These are phyloP conservation scores for Trichosporon sp. DNA, from an alignment of 1,284 basidiomycete genomes.

Conservation along the genomic window DNA sequence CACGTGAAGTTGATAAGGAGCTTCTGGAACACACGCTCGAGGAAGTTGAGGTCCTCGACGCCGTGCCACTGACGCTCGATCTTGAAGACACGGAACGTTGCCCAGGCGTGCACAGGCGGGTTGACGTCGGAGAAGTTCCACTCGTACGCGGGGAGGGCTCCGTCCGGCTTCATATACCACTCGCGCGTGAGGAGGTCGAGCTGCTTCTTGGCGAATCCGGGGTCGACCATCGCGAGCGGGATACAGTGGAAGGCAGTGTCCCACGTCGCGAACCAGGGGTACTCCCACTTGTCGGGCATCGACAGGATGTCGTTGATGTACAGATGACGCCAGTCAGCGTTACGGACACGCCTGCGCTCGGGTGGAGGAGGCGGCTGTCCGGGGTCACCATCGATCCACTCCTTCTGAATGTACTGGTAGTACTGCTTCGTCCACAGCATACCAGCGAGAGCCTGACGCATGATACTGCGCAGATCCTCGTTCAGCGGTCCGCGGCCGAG, in stretches of 20 bases:
- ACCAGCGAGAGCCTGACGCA: slow-evolving; percentile 95
- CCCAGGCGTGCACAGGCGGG: slow-evolving; percentile 97
- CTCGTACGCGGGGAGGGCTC: slow-evolving; percentile 96
- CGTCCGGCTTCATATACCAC: slow-evolving; percentile 98
- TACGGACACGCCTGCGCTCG: slow-evolving; percentile 81
- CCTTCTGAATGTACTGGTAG: slow-evolving; percentile 93
- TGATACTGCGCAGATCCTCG: slow-evolving; percentile 92
- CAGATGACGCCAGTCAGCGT: slow-evolving; percentile 92
- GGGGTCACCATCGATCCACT: slow-evolving; percentile 94
- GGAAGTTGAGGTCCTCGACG: slow-evolving; percentile 83
- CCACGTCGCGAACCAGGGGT: slow-evolving; percentile 92
- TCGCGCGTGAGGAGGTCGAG: slow-evolving; percentile 93
- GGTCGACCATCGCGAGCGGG: slow-evolving; percentile 92
- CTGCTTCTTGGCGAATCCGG: slow-evolving; percentile 95
- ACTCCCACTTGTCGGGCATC: slow-evolving; percentile 99
- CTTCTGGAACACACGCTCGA: slow-evolving; percentile 98
- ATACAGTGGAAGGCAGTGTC: slow-evolving; percentile 99
- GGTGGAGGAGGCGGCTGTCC: slow-evolving; percentile 92
- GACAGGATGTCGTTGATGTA: slow-evolving; percentile 93
- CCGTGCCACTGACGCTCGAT: slow-evolving; percentile 95
- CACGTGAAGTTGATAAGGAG: slow-evolving; percentile 91
- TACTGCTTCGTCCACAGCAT: slow-evolving; percentile 99
- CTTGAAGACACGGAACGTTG: slow-evolving; percentile 96
- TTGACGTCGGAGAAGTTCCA: slow-evolving; percentile 99
- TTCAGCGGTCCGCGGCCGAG: slow-evolving; percentile 79